A percentile compares a stretch with the other conserved stretches of the same genome.
phyloP scores from a whole-genome alignment of 176 grass and related monocot species.

The Triticum turgidum region DNA sequence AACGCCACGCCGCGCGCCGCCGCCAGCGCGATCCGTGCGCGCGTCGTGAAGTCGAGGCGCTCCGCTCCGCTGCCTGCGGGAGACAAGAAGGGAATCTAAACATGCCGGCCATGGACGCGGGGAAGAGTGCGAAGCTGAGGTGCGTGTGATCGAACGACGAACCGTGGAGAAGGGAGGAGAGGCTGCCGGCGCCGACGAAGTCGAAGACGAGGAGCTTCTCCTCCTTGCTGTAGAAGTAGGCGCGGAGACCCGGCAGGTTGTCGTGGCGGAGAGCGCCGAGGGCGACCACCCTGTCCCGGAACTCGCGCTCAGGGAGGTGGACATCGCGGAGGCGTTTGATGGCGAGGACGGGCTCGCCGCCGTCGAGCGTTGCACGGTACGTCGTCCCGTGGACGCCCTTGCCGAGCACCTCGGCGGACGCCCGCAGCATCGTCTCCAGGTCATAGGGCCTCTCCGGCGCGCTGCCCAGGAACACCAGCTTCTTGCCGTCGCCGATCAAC shows the following conservation, averaged over 20 bases:
- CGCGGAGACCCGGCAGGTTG: conserved; percentile 51
- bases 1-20: conserved; percentile 71
- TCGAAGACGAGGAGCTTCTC: conserved; percentile 90
- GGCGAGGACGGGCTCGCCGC: conserved; percentile 48
- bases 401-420: conserved; percentile 78
- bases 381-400: conserved; percentile 68
- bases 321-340: conserved; percentile 74
- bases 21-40: conserved; percentile 58
- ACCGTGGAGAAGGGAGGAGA: conserved; percentile 72
- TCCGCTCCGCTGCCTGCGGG: conserved; percentile 39
- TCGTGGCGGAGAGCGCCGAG: conserved; percentile 46
- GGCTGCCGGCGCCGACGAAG: conserved; percentile 66
- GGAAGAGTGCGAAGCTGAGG: background rate
- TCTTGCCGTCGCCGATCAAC: conserved; percentile 34
- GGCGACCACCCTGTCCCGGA: conserved; percentile 37
- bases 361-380: conserved; percentile 81
- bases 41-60: conserved; percentile 46
- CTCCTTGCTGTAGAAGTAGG: conserved; percentile 78
- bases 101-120: background rate
- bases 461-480: conserved; percentile 69
- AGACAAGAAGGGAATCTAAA: background rate
- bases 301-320: conserved; percentile 60
- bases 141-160: background rate
- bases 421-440: conserved; percentile 71
- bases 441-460: conserved; percentile 62